Conservation (phyloP, 441 rosid genomes). For the Erysimum pusillum region DNA sequence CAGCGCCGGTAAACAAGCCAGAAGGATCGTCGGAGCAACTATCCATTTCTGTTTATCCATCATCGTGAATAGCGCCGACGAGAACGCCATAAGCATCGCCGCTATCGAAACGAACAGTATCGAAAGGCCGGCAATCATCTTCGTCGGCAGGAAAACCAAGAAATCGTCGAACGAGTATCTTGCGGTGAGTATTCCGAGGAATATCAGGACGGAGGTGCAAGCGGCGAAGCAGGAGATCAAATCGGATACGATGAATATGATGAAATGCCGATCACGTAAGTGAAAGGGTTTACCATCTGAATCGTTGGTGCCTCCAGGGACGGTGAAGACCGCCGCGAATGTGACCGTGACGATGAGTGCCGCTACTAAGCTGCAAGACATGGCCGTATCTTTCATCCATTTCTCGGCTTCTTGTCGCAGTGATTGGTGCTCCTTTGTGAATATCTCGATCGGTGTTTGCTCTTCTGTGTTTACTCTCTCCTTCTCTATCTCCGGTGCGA, state of each 20-base stretch:
- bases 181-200: constrained; percentile 54
- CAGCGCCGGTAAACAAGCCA: constrained; percentile 45
- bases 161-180: constrained; percentile 53
- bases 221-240: constrained; percentile 53
- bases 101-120: constrained; percentile 49
- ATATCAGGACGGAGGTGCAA: constrained; percentile 49
- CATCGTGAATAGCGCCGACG: constrained; percentile 46
- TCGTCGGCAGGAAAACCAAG: constrained; percentile 48
- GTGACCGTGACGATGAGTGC: constrained; percentile 52
- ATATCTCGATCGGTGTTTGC: constrained; percentile 48
- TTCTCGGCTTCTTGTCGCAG: constrained; percentile 48
- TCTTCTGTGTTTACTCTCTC: constrained; percentile 41
- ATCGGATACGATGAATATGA: constrained; percentile 43
- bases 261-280: background rate
- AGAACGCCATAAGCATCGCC: constrained; percentile 52
- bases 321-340: constrained; percentile 53
- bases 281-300: constrained; percentile 31
- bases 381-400: constrained; percentile 57
- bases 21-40: constrained; percentile 39
- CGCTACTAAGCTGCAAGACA: constrained; percentile 50
- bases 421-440: constrained; percentile 47
- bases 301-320: constrained; percentile 52
- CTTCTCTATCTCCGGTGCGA: constrained; percentile 44
- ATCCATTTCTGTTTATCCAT: constrained; percentile 17
- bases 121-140: constrained; percentile 49